These are phyloP conservation scores for Cyphellophora europaea DNA, from an alignment of 2,329 filamentous ascomycete genomes.

Conservation along the genomic window DNA sequence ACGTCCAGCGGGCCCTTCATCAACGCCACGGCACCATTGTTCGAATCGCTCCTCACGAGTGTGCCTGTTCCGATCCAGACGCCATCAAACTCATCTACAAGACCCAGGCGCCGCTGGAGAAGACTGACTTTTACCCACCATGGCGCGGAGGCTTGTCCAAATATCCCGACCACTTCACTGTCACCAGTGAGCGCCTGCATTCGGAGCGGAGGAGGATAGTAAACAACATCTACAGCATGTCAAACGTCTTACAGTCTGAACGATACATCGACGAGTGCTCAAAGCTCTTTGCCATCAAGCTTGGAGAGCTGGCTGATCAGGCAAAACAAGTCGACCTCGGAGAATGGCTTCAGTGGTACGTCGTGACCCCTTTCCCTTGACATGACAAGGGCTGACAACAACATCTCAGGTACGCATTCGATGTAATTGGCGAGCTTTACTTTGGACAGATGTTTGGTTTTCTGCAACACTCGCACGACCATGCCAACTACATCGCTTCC, in stretches of 20 bases:
- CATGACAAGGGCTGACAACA: conserved; percentile 3
- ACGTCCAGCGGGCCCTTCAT: conserved; percentile 17
- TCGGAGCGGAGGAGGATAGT: conserved; percentile 20
- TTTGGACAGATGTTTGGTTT: conserved; percentile 35
- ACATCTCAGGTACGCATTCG: conserved; percentile 29
- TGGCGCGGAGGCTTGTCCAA: conserved; percentile 17
- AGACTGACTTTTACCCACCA: conserved; percentile 23
- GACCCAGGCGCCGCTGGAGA: conserved; percentile 9
- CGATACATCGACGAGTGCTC: conserved; percentile 21
- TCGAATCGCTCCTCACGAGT: conserved; percentile 29
- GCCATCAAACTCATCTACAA: conserved; percentile 20
- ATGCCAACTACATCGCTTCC: conserved; percentile 28
- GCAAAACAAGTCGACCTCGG: conserved; percentile 17
- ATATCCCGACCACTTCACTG: conserved; percentile 20
- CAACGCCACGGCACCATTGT: conserved; percentile 21
- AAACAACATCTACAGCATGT: conserved; percentile 21
- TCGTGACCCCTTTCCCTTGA: neutral
- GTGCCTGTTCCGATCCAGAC: conserved; percentile 18
- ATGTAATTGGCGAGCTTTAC: conserved; percentile 32
- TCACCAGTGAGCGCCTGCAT: conserved; percentile 19
- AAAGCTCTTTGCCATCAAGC: conserved; percentile 8
- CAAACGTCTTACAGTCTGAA: conserved; percentile 24
- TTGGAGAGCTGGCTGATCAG: conserved; percentile 4
- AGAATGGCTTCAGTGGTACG: conserved; percentile 21
- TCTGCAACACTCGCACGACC: conserved; percentile 28